A percentile compares a stretch with the other conserved stretches of the same genome.
These are phyloP conservation scores for Lathyrus oleraceus DNA, from an alignment of 306 rosid genomes.

Conservation along the genomic window DNA sequence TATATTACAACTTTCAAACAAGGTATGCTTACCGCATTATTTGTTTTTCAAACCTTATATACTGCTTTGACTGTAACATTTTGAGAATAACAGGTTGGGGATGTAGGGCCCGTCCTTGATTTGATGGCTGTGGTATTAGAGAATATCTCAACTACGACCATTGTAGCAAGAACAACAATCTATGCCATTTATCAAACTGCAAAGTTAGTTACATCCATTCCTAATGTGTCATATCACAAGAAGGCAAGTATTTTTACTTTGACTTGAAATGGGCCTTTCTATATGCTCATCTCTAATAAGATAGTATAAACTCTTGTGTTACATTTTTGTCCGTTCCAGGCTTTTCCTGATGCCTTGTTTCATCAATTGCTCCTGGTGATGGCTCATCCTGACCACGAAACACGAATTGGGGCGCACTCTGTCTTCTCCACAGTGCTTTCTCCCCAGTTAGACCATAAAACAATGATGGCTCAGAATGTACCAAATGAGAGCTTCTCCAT, in stretches of 20 bases:
- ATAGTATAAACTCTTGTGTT: constrained; percentile 30
- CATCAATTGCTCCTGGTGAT: constrained; percentile 87
- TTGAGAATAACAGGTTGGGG: constrained; percentile 72
- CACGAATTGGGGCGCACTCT: constrained; percentile 80
- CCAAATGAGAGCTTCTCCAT: constrained; percentile 49
- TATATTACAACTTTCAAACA: constrained; percentile 64
- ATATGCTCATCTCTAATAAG: constrained; percentile 25
- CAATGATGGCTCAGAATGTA: constrained; percentile 38
- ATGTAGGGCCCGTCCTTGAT: constrained; percentile 90
- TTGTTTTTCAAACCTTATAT: constrained; percentile 26
- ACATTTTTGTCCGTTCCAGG: constrained; percentile 49
- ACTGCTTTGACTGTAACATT: constrained; percentile 33
- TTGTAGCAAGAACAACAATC: constrained; percentile 72
- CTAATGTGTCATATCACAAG: constrained; percentile 76
- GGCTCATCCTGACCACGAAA: constrained; percentile 88
- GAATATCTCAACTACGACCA: constrained; percentile 53
- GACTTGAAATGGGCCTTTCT: constrained; percentile 26
- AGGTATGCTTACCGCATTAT: constrained; percentile 50
- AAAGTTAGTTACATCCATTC: constrained; percentile 67
- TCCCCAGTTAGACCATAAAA: constrained; percentile 51
- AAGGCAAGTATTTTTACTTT: constrained; percentile 55
- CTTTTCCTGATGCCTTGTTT: constrained; percentile 91
- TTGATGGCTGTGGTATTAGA: constrained; percentile 85
- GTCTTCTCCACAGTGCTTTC: constrained; percentile 73
- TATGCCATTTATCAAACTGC: constrained; percentile 81